These are phyloP conservation scores for Chytriomyces hyalinus DNA, from an alignment of 192 early-diverging fungal species.

Conservation along the genomic window DNA sequence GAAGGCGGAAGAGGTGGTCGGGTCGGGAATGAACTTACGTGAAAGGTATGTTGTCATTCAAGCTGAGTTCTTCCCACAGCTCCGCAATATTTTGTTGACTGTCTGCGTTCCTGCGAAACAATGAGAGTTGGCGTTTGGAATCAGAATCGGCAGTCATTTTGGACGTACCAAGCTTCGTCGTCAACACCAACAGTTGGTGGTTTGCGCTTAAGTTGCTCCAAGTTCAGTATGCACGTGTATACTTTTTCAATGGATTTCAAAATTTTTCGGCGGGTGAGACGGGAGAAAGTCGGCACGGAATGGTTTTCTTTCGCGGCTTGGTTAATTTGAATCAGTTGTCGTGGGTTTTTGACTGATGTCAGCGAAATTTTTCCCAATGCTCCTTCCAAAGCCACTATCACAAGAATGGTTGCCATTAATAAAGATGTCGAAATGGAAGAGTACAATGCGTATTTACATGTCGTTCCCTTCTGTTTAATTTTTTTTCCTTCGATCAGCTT, in stretches of 20 bases:
- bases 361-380: slow-evolving; percentile 93
- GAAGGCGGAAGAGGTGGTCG: not conserved
- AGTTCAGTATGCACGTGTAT: slow-evolving; percentile 74
- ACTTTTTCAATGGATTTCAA: slow-evolving; percentile 74
- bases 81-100: slow-evolving; percentile 48
- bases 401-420: not conserved
- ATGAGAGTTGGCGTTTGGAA: not conserved
- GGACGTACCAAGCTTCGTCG: slow-evolving; percentile 42
- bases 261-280: slow-evolving; percentile 38
- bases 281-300: slow-evolving; percentile 28
- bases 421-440: not conserved
- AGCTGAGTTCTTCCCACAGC: slow-evolving; percentile 68
- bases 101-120: slow-evolving; percentile 10
- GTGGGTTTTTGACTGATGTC: slow-evolving; percentile 86
- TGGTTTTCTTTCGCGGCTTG: slow-evolving; percentile 29
- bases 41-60: slow-evolving; percentile 64
- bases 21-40: slow-evolving; percentile 48
- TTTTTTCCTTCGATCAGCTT: slow-evolving; percentile 93
- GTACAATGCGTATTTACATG: slow-evolving; percentile 53
- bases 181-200: slow-evolving; percentile 59
- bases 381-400: slow-evolving; percentile 84
- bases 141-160: slow-evolving; percentile 37
- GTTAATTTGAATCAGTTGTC: slow-evolving; percentile 76
- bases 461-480: slow-evolving; percentile 82
- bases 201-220: slow-evolving; percentile 85